A percentile compares a stretch with the other conserved stretches of the same genome.
Conservation (phyloP, 2,329 filamentous ascomycete genomes). For the Trichoderma citrinoviride region DNA sequence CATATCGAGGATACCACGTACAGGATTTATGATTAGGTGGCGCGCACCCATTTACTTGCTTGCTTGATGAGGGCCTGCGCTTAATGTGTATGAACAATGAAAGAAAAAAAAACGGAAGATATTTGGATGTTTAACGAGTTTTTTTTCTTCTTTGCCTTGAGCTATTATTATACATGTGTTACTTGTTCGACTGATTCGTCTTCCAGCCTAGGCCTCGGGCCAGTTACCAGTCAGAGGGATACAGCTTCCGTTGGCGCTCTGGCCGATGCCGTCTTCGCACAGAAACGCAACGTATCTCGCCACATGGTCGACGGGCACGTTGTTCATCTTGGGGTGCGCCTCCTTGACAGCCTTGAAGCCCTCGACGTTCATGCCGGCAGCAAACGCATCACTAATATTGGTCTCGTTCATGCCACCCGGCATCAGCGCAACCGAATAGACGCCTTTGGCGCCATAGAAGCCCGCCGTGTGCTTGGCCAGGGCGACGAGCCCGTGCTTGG, state of each 20-base stretch:
- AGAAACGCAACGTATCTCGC: slow-evolving; percentile 42
- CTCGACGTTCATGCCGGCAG: slow-evolving; percentile 35
- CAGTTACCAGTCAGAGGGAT: slow-evolving; percentile 39
- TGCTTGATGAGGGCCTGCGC: neutral
- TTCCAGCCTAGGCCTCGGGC: slow-evolving; percentile 32
- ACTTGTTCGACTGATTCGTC: neutral
- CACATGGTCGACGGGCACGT: slow-evolving; percentile 36
- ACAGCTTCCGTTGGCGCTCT: slow-evolving; percentile 37
- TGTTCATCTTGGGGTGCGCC: slow-evolving; percentile 32
- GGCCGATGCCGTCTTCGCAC: slow-evolving; percentile 31
- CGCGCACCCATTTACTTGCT: neutral
- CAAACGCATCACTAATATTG: slow-evolving; percentile 50
- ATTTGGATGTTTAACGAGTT: slow-evolving; percentile 1
- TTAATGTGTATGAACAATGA: slow-evolving; percentile 17
- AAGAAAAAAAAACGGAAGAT: slow-evolving; percentile 1
- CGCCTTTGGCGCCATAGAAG: slow-evolving; percentile 53
- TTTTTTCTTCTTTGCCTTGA: neutral
- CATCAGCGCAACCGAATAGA: slow-evolving; percentile 48
- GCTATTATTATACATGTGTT: neutral
- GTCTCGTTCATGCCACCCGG: slow-evolving; percentile 44
- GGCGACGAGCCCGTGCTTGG: slow-evolving; percentile 53
- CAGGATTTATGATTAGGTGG: slow-evolving; percentile 10
- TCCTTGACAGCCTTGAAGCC: slow-evolving; percentile 31
- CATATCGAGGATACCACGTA: slow-evolving; percentile 6
- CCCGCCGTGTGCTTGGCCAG: slow-evolving; percentile 57